Base-by-base conservation (phyloP, 805 yeast genomes). In the Starmerella vitae region DNA sequence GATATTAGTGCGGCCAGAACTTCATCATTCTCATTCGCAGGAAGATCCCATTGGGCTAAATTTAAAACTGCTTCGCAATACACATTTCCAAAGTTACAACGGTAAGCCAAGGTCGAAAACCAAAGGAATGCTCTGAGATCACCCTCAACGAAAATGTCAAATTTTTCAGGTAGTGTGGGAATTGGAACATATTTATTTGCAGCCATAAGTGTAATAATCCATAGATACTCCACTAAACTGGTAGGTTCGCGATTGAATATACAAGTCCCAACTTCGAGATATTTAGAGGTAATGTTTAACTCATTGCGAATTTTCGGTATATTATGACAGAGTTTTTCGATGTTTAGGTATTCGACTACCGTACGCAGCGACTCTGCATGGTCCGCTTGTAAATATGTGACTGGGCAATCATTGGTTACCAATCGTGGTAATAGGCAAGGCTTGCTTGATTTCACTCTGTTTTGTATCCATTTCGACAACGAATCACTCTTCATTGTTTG, bases 111-210 rank as follows among this genome's bases (percentile, higher is more conserved):
- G 14, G 22, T 30, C 10, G 45, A 30, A 26, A 44, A 44, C 48
- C 48, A 44, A 5, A 31, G 28, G 10, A 44, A 26, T 1, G 43
- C 37, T 17, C 30, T 20, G 3, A 38, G 20, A 28, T 44, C 48
- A 2, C 20, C 38, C 7, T 22, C 21, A 12, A 40, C 26, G 30
- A 44, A 34, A 4, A 43, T 43, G 4, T 40, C 36, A 17, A 28
- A 10, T 12, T 13, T 10, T 3, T 6, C n/a, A n/a, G 10, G 9
- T 15, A n/a, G 14, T 3, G 7, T 5, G 9, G 21, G 31, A 4
- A 12, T 3, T 9, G 18, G 5, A 3, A 12, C 20, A 10, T 13
- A 5, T 3, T 9, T n/a, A 19, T 14, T 5, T 3, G 22, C n/a
- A 5, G 36, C 38, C 3, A 3, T 2, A 25, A 34, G 6, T 2